Base-by-base conservation (phyloP, 2,329 filamentous ascomycete genomes). In the Cordyceps fumosorosea region DNA sequence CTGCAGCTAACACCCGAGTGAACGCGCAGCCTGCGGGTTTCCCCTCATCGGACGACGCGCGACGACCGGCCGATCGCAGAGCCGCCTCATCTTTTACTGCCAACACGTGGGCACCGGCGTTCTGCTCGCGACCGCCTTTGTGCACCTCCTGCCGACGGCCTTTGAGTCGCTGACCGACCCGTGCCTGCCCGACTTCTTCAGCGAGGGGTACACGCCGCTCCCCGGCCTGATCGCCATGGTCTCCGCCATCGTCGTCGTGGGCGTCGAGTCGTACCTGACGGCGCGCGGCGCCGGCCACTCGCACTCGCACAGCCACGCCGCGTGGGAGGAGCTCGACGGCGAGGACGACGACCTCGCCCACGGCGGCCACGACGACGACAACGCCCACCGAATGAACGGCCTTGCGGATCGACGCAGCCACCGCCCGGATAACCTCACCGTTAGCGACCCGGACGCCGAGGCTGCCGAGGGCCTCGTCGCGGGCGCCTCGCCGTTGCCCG, bases 221-320 rank as follows among this genome's bases (percentile, higher is more conserved):
- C 86, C 91, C 0, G 91, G 92, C 2, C 80, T 95, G 54, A 84
- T 96, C 53, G 89, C 90, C 62, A 93, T 96, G 89, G 74, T 87
- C 11, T 87, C 89, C 12, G 89, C 91, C n/a, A 81, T 96, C 63
- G 78, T 89, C 4, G 92, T 97, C 3, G 90, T 96, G 7, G 84
- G 86, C 2, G 83, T 97, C 58, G 93, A 98, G 74, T 96, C 95
- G 77, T 91, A 92, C 72, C 87, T 98, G 67, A 92, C 91, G 0
- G 89, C 88, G 2, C 76, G 84, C 61, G 85, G 85, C 50, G 86
- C 85, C 1, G 80, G 83, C 1, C 85, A 86, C 68, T 83, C 82
- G 1, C 83, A 87, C 68, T 80, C 82, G 1, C 84, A 87, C 66
- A 73, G 77, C 37, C 78, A 77, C 61, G 71, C 71, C 29, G 48